A percentile compares a stretch with the other conserved stretches of the same genome.
Conservation (phyloP, 371 early-diverging fungal species). For the Rhizopus microsporus region DNA sequence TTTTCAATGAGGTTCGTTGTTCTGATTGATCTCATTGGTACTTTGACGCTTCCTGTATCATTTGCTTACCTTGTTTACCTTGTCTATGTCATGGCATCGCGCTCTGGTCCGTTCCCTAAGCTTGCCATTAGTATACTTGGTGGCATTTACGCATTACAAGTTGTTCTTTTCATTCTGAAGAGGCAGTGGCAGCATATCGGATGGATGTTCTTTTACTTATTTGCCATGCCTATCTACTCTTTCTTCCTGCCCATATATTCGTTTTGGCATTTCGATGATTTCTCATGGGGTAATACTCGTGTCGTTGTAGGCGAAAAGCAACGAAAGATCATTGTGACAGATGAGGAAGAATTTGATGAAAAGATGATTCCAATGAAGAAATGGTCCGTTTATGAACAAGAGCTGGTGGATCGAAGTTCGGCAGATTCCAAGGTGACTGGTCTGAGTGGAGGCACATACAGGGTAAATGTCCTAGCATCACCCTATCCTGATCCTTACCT, state of each 20-base stretch:
- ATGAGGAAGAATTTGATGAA: conserved; percentile 77
- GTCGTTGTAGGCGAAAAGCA: conserved; percentile 66
- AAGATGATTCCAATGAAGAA: conserved; percentile 80
- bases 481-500: conserved; percentile 18
- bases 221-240: conserved; percentile 77
- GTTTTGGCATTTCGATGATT: conserved; percentile 90
- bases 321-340: conserved; percentile 52
- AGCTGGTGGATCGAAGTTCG: conserved; percentile 68
- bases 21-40: conserved; percentile 90
- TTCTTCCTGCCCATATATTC: conserved; percentile 74
- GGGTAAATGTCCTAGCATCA: conserved; percentile 43
- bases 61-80: conserved; percentile 75
- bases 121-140: conserved; percentile 60
- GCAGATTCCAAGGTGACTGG: conserved; percentile 48
- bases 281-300: conserved; percentile 90
- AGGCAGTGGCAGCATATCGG: conserved; percentile 91
- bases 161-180: conserved; percentile 79
- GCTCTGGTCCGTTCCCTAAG: conserved; percentile 42
- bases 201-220: conserved; percentile 89
- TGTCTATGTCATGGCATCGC: conserved; percentile 54
- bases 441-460: conserved; percentile 27
- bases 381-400: conserved; percentile 88
- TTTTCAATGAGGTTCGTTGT: conserved; percentile 95
- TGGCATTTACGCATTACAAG: conserved; percentile 81
- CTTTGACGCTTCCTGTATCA: conserved; percentile 91